phyloP scores from a whole-genome alignment of 2,329 filamentous ascomycete species.

The Lojkania enalia region DNA sequence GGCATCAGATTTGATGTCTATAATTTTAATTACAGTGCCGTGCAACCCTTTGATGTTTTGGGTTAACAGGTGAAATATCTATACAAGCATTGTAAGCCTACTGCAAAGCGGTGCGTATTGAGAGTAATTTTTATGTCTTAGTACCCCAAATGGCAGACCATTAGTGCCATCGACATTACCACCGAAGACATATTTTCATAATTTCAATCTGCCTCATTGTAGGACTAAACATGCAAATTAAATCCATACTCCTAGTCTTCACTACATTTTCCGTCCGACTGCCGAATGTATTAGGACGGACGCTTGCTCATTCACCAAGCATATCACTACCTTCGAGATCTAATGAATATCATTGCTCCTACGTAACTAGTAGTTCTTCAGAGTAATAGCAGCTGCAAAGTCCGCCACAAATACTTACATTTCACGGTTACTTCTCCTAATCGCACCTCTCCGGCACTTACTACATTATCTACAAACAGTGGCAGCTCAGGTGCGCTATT shows the following conservation, averaged over 20 bases:
- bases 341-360: no score
- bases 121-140: constrained; percentile 10
- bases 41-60: constrained; percentile 30
- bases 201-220: constrained; percentile 31
- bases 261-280: constrained; percentile 36
- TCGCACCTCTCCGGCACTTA: constrained; percentile 25
- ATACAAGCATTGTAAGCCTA: constrained; percentile 26
- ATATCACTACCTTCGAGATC: no score
- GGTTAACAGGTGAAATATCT: constrained; percentile 16
- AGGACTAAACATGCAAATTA: constrained; percentile 31
- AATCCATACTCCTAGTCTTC: constrained; percentile 31
- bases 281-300: constrained; percentile 14
- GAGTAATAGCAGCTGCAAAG: constrained; percentile 27
- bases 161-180: constrained; percentile 30
- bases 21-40: constrained; percentile 29
- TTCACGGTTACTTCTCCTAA: constrained; percentile 18
- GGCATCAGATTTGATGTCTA: constrained; percentile 27
- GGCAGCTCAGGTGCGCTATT: constrained; percentile 42
- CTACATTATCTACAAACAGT: constrained; percentile 36
- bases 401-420: constrained; percentile 33
- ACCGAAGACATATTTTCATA: constrained; percentile 33
- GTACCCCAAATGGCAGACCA: constrained; percentile 36
- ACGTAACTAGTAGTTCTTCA: no score
- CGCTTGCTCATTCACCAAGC: no score
- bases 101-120: not conserved